Percentiles rank a stretch among this genome's conserved stretches.
Conservation (phyloP, 2,329 filamentous ascomycete species). For the Epichloe glyceriae region DNA sequence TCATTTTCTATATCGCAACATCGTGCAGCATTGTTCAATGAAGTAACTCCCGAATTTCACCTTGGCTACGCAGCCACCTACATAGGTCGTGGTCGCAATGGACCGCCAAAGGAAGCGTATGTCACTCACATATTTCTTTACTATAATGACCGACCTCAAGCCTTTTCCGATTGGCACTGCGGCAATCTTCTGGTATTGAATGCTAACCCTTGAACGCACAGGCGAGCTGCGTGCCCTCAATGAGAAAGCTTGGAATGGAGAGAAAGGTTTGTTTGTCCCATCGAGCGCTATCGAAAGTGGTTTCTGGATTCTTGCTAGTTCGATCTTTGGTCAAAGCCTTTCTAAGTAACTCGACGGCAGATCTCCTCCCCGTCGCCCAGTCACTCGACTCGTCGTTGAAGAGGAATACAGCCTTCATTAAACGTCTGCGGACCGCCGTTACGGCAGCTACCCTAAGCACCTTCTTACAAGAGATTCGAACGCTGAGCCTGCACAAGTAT, state of each 20-base stretch:
- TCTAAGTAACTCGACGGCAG: constrained; percentile 27
- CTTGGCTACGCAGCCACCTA: not conserved
- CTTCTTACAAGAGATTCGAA: constrained; percentile 81
- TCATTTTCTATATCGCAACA: not conserved
- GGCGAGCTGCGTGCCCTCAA: constrained; percentile 88
- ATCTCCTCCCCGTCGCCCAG: constrained; percentile 62
- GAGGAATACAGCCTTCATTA: constrained; percentile 98
- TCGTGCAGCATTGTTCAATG: constrained; percentile 8
- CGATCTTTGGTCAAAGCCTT: not conserved
- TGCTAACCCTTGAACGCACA: constrained; percentile 24
- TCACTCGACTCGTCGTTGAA: constrained; percentile 90
- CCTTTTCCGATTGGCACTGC: not conserved
- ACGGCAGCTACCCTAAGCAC: constrained; percentile 66
- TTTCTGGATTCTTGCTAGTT: constrained; percentile 5
- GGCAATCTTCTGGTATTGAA: not conserved
- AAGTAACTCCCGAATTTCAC: not conserved
- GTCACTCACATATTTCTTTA: not conserved
- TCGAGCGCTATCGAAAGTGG: constrained; percentile 9
- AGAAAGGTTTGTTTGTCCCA: constrained; percentile 50
- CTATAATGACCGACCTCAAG: not conserved
- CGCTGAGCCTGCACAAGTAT: constrained; percentile 88
- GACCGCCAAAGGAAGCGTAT: constrained; percentile 6
- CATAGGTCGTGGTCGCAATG: constrained; percentile 4
- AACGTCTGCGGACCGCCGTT: constrained; percentile 82
- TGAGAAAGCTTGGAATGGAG: constrained; percentile 74